Percentiles rank a stretch among this genome's conserved stretches.
phyloP scores from a whole-genome alignment of 2,329 filamentous ascomycete genomes.

The Graphilbum fragrans region DNA sequence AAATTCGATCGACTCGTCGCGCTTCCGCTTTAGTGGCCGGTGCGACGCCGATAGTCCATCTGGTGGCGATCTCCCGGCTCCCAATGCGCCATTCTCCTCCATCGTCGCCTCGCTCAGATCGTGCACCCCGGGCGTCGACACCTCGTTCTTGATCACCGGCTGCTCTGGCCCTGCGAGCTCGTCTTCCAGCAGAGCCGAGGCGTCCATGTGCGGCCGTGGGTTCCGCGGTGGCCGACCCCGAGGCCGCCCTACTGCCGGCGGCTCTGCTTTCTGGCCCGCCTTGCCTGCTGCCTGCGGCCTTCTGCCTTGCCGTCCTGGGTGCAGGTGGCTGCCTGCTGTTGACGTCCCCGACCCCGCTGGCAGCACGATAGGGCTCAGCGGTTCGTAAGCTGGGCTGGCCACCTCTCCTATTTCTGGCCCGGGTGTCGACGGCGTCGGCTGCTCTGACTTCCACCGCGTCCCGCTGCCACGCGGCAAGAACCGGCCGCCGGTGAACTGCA shows the following conservation, averaged over 20 bases:
- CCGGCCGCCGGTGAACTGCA: background rate
- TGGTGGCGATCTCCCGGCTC: no score
- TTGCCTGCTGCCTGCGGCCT: slow-evolving; percentile 1
- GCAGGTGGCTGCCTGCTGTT: no score
- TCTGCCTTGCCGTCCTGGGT: slow-evolving; percentile 6
- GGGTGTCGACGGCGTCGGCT: slow-evolving; percentile 46
- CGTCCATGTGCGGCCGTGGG: background rate
- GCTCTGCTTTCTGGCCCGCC: no score
- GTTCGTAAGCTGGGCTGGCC: slow-evolving; percentile 43
- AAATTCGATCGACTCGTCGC: slow-evolving; percentile 32
- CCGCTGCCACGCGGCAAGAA: slow-evolving; percentile 22
- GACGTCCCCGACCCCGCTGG: background rate
- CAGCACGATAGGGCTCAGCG: slow-evolving; percentile 40
- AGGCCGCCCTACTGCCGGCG: no score
- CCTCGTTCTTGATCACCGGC: slow-evolving; percentile 46
- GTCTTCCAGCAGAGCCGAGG: background rate
- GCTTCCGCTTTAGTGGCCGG: slow-evolving; percentile 40
- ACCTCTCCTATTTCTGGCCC: slow-evolving; percentile 24
- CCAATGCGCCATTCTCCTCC: slow-evolving; percentile 37
- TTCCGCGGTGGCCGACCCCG: slow-evolving; percentile 4
- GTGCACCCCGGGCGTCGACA: slow-evolving; percentile 37
- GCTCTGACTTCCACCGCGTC: slow-evolving; percentile 45
- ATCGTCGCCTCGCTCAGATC: slow-evolving; percentile 43
- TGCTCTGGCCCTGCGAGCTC: no score
- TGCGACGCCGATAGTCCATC: background rate